phyloP scores from a whole-genome alignment of 1,284 basidiomycete genomes.

The Ganoderma sinense region DNA sequence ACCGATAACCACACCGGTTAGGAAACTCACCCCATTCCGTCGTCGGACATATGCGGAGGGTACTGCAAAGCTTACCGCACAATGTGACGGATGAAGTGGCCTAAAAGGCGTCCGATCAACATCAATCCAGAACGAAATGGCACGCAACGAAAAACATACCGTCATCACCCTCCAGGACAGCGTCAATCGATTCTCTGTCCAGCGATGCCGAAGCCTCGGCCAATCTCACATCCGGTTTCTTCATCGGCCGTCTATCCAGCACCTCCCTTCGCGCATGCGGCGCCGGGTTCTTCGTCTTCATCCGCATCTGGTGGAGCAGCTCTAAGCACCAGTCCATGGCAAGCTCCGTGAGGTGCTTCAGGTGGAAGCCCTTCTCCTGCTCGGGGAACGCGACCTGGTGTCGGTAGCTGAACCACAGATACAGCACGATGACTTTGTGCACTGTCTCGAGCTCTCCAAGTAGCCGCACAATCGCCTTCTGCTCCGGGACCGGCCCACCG shows the following conservation, averaged over 20 bases:
- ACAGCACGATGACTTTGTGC: constrained; percentile 85
- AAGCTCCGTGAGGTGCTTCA: constrained; percentile 75
- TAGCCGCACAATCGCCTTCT: constrained; percentile 33
- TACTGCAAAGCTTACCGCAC: neutral
- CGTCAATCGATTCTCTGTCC: neutral
- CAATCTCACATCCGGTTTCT: neutral
- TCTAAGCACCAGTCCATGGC: constrained; percentile 74
- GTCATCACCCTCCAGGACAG: neutral
- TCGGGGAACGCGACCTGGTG: constrained; percentile 78
- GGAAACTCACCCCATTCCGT: neutral
- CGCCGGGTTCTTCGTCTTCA: constrained; percentile 11
- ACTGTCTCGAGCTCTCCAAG: constrained; percentile 75
- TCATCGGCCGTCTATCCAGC: constrained; percentile 12
- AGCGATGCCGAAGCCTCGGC: neutral
- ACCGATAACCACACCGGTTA: no score
- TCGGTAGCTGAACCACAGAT: constrained; percentile 91
- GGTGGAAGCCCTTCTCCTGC: constrained; percentile 52
- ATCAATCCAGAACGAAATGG: neutral
- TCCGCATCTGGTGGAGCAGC: constrained; percentile 38
- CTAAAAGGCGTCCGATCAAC: neutral
- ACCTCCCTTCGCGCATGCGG: constrained; percentile 18
- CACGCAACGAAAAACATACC: neutral
- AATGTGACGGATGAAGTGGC: neutral
- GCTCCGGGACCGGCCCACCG: neutral
- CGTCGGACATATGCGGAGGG: neutral